Evolutionary conservation across 1,284 basidiomycete species (phyloP).

Genomic region (Ceratobasidium theobromae): DNA sequence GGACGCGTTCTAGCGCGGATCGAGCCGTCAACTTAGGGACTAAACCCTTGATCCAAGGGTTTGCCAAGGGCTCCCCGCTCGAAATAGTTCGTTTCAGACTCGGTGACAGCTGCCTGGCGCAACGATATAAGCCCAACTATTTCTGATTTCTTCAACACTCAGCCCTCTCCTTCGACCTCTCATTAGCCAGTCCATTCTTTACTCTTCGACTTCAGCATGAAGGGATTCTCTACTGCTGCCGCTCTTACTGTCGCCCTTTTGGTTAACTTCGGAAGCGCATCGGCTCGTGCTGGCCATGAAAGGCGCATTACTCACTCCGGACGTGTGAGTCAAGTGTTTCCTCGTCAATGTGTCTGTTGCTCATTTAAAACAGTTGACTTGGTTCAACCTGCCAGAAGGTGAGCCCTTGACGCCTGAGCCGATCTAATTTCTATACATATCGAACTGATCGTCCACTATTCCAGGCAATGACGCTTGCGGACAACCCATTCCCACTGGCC

Average conservation of each 20-base stretch:
- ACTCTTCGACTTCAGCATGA: slow-evolving; percentile 2
- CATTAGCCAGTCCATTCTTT: slow-evolving; percentile 7
- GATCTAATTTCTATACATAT: background rate
- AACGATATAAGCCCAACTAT: background rate
- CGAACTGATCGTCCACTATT: background rate
- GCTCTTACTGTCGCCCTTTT: slow-evolving; percentile 2
- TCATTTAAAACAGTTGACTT: background rate
- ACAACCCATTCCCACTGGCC: background rate
- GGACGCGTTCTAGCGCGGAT: background rate
- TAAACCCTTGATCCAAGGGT: background rate
- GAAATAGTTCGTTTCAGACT: background rate
- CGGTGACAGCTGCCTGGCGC: background rate
- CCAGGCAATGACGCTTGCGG: slow-evolving; percentile 10
- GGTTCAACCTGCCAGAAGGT: slow-evolving; percentile 1
- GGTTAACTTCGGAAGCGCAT: background rate
- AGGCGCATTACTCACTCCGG: slow-evolving; percentile 3
- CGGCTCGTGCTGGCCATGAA: background rate
- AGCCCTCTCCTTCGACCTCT: background rate
- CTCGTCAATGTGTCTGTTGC: background rate
- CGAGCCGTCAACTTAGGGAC: background rate
- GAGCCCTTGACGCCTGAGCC: background rate
- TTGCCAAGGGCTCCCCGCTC: background rate
- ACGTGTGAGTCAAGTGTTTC: background rate
- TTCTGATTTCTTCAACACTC: background rate
- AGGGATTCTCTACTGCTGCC: slow-evolving; percentile 3